Percentiles rank a stretch among this genome's conserved stretches.
These are phyloP conservation scores for Taiozyma sp. DNA, from an alignment of 1,139 yeast species.

Conservation along the genomic window DNA sequence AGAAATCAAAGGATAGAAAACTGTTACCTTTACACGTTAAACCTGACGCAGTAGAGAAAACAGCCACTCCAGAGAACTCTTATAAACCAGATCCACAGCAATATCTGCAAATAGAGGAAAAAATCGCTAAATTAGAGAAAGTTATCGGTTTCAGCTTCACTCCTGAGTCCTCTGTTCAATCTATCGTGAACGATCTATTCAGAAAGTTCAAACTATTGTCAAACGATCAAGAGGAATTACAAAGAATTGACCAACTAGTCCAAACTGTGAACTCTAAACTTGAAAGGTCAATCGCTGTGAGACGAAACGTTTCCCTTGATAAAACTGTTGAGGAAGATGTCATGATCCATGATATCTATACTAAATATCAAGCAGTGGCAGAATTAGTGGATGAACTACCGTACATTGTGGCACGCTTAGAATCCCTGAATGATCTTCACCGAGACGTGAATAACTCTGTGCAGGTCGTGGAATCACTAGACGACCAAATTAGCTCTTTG, in stretches of 20 bases:
- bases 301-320: conserved; percentile 16
- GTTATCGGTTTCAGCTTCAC: conserved; percentile 12
- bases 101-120: conserved; percentile 21
- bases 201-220: conserved; percentile 24
- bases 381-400: conserved; percentile 36
- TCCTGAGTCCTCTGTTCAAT: conserved; percentile 13
- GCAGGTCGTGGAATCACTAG: conserved; percentile 44
- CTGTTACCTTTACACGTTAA: conserved; percentile 5
- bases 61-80: neutral
- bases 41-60: conserved; percentile 2
- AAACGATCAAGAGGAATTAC: conserved; percentile 20
- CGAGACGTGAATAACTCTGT: conserved; percentile 50
- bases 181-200: conserved; percentile 23
- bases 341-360: conserved; percentile 37
- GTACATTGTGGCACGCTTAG: conserved; percentile 37
- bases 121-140: conserved; percentile 23
- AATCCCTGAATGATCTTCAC: conserved; percentile 42
- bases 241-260: conserved; percentile 31
- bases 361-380: conserved; percentile 35
- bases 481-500: conserved; percentile 32
- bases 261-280: conserved; percentile 32
- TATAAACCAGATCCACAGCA: neutral
- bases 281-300: conserved; percentile 24
- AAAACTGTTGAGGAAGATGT: conserved; percentile 13
- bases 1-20: conserved; percentile 11